phyloP scores from a whole-genome alignment of 2,329 filamentous ascomycete genomes.

The Claviceps purpurea region DNA sequence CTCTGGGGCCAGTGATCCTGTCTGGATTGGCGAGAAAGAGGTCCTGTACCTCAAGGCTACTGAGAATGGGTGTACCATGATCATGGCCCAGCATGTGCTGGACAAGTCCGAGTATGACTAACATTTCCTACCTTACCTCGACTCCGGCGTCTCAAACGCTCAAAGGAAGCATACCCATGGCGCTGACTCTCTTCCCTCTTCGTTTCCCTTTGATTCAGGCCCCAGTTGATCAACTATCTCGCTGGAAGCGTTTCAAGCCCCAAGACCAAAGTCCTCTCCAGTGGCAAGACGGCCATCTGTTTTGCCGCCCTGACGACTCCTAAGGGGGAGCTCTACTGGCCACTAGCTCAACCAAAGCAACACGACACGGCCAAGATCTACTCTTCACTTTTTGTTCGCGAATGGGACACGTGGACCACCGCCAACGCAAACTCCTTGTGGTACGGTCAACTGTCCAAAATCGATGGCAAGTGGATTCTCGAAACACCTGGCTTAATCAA shows the following conservation, averaged over 20 bases:
- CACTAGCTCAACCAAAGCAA: slow-evolving; percentile 44
- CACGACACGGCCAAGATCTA: slow-evolving; percentile 58
- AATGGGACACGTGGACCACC: slow-evolving; percentile 69
- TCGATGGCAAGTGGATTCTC: slow-evolving; percentile 27
- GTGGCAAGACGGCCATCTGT: slow-evolving; percentile 38
- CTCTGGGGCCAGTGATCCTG: slow-evolving; percentile 51
- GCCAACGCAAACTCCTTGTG: slow-evolving; percentile 60
- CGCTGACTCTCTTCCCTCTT: neutral
- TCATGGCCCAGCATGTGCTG: slow-evolving; percentile 27
- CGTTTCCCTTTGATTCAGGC: slow-evolving; percentile 13
- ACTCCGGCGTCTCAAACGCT: neutral
- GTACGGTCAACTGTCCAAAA: slow-evolving; percentile 48
- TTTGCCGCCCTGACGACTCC: slow-evolving; percentile 53
- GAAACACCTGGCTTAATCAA: slow-evolving; percentile 41
- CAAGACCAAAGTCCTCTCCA: slow-evolving; percentile 38
- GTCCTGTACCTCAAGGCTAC: slow-evolving; percentile 40
- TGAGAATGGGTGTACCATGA: slow-evolving; percentile 32
- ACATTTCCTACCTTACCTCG: neutral
- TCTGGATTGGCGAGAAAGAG: slow-evolving; percentile 61
- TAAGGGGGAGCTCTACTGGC: slow-evolving; percentile 56
- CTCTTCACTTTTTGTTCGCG: slow-evolving; percentile 60
- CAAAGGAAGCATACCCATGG: neutral
- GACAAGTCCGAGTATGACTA: slow-evolving; percentile 22
- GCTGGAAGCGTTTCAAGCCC: slow-evolving; percentile 43
- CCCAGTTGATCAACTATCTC: slow-evolving; percentile 34